phyloP scores from a whole-genome alignment of 179 eudicot genomes.

The Beta macrorhiza region DNA sequence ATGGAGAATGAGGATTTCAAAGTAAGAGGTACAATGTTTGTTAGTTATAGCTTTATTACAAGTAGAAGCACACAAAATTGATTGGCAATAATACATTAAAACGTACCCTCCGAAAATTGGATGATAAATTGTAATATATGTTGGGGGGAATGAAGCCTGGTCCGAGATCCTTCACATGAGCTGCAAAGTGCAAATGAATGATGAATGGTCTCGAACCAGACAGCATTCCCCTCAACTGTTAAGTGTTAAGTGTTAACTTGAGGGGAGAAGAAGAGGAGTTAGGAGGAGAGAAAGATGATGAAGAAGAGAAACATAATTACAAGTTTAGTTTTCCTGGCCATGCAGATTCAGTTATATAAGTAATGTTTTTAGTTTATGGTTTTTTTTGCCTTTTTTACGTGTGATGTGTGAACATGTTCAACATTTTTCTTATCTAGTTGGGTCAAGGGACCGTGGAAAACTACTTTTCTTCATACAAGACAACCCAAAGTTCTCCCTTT shows the following conservation, averaged over 20 bases:
- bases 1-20: no score
- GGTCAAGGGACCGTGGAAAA: slow-evolving; percentile 16
- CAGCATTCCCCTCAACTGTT: slow-evolving; percentile 32
- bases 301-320: no score
- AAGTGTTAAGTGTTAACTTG: no score
- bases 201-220: slow-evolving; percentile 36
- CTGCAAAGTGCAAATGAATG: no score
- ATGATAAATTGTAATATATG: not conserved
- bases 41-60: no score
- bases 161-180: slow-evolving; percentile 32
- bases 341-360: not conserved
- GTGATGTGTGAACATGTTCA: slow-evolving; percentile 31
- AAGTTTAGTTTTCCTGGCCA: no score
- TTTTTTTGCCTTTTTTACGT: not conserved
- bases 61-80: no score
- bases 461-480: slow-evolving; percentile 7
- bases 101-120: not conserved
- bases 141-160: slow-evolving; percentile 47
- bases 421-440: slow-evolving; percentile 22
- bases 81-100: no score
- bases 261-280: no score
- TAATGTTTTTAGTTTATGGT: not conserved
- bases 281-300: no score
- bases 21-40: no score
- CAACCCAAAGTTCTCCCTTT: not conserved